Percentiles rank a stretch among this genome's conserved stretches.
Evolutionary conservation across 2,329 filamentous ascomycete species (phyloP).

Genomic region (Aspergillus sp.): DNA sequence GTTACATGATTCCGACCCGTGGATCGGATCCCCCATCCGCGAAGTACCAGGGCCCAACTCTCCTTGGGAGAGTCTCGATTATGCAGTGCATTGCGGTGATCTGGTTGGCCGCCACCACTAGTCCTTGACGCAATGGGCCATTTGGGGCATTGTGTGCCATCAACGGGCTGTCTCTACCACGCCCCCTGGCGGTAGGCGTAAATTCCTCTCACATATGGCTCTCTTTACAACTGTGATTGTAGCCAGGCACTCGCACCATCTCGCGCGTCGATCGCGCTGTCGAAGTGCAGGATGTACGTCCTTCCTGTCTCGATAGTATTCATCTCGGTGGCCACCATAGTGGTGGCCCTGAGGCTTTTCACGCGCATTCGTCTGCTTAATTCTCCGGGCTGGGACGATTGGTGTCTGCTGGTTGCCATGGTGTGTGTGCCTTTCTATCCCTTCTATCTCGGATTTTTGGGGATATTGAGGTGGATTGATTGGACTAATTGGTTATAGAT

Average conservation of each 20-base stretch:
- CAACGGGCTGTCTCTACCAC: background rate
- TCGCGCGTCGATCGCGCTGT: background rate
- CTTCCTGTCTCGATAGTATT: conserved; percentile 22
- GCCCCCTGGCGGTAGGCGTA: background rate
- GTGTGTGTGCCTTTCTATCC: conserved; percentile 11
- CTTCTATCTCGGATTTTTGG: background rate
- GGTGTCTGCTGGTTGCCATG: conserved; percentile 17
- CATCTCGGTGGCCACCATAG: conserved; percentile 18
- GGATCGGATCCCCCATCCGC: background rate
- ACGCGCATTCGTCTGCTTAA: conserved; percentile 24
- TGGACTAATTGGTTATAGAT: conserved; percentile 6
- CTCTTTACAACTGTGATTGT: background rate
- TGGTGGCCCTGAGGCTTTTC: conserved; percentile 23
- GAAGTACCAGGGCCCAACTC: background rate
- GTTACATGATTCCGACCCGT: background rate
- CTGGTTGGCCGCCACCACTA: background rate
- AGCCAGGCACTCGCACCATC: background rate
- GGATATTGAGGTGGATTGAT: background rate
- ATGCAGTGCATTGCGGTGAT: background rate
- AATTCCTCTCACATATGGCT: background rate
- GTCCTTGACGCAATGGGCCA: conserved; percentile 19
- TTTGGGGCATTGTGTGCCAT: too few relatives aligned
- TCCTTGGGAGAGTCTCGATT: background rate
- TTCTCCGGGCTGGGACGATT: conserved; percentile 29
- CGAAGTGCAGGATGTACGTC: conserved; percentile 22